Base-by-base conservation (phyloP, 1,284 basidiomycete species). In the Malassezia nana region DNA sequence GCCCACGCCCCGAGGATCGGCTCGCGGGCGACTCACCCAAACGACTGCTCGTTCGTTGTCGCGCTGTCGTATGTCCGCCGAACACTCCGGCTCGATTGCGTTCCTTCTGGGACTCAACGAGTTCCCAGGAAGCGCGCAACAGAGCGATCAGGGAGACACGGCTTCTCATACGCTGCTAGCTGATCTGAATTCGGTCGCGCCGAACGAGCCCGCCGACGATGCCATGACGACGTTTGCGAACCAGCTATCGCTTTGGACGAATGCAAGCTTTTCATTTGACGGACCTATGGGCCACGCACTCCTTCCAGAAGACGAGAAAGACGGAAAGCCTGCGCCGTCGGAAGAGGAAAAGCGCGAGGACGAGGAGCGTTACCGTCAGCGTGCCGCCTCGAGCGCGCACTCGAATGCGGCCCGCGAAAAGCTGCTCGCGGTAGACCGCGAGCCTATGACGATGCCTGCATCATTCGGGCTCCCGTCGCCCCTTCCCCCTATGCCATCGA, bases 221-320 rank as follows among this genome's bases (percentile, higher is more conserved):
- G 25, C 26, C 25, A 41, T 55, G 32, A 55, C 59, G 48, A 68
- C 64, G 48, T 68, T 74, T 53, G 61, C 69, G 29, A 70, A 74
- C 32, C 71, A 74, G 49, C 63, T 74, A 5, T 67, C 67, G 6
- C 62, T 74, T 2, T 74, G 71, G 71, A 74, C 69, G 39, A 74
- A 69, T 33, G 69, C 69, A 40, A 71, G 66, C 53, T 74, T 74
- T 54, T 66, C 59, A 50, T 74, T 74, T 46, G 71, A 74, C 35
- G 69, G 69, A 12, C 69, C 71, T 20, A 72, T 70, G 20, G 71
- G 71, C 9, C 69, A 72, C 41, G 71, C 71, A 4, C 51, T 74
- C 42, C 58, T 74, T 25, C 68, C 61, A 22, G 69, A 74, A 32
- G 69, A 74, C 42, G 69, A 73, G 15, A 72, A 74, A 20, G 63